These are phyloP conservation scores for Annulohypoxylon bovei DNA, from an alignment of 495 filamentous ascomycete species.

Conservation along the genomic window DNA sequence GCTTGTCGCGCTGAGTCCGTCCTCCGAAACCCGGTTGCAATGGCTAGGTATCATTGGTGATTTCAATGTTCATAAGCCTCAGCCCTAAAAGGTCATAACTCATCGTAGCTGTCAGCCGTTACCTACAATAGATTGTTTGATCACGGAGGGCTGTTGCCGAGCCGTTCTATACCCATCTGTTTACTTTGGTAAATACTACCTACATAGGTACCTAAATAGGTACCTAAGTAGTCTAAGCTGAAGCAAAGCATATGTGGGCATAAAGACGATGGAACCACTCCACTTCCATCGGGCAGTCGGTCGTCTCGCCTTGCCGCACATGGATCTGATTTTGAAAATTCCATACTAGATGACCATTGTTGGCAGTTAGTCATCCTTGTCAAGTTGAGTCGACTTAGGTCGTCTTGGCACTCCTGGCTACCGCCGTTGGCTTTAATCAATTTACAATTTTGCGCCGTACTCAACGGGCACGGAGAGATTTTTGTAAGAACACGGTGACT, in stretches of 20 bases:
- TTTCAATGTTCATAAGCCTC: constrained; percentile 1
- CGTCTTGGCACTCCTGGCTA: constrained; percentile 14
- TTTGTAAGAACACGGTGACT: not conserved
- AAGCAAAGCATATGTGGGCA: not conserved
- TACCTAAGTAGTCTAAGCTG: not conserved
- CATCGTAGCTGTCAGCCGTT: not conserved
- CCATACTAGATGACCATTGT: constrained; percentile 4
- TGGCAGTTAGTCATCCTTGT: constrained; percentile 2
- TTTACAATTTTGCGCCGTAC: not conserved
- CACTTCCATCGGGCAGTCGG: constrained; percentile 8
- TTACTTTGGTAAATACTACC: not conserved
- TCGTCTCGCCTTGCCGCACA: constrained; percentile 8
- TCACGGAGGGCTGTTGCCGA: constrained; percentile 3
- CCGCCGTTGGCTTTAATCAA: not conserved
- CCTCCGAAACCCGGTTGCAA: constrained; percentile 25
- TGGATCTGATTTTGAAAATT: constrained; percentile 7
- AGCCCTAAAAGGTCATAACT: constrained; percentile 6
- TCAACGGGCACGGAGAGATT: not conserved
- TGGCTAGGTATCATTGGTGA: too few relatives aligned
- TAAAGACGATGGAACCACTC: not conserved
- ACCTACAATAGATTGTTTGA: not conserved
- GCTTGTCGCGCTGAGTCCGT: constrained; percentile 4
- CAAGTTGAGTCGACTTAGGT: not conserved
- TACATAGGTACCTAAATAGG: constrained; percentile 6
- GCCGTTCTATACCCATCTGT: not conserved